Percentiles rank a stretch among this genome's conserved stretches.
phyloP scores from a whole-genome alignment of 192 early-diverging fungal species.

The Backusella tarrabulga region DNA sequence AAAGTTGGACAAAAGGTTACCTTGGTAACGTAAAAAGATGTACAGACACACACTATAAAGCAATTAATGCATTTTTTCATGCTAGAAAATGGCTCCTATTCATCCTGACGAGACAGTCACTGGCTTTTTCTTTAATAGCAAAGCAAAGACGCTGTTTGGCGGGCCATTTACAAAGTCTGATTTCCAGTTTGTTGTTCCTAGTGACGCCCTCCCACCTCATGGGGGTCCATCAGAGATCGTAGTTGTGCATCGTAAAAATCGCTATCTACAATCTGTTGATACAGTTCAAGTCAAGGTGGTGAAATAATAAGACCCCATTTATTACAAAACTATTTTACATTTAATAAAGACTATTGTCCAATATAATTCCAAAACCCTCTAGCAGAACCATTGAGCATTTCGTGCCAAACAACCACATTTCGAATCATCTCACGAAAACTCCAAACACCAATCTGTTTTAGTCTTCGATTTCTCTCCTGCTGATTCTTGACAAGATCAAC shows the following conservation, averaged over 20 bases:
- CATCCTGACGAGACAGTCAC: neutral
- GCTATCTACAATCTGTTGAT: slow-evolving; percentile 11
- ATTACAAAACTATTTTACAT: neutral
- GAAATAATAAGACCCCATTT: neutral
- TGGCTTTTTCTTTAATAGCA: neutral
- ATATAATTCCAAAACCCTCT: slow-evolving; percentile 62
- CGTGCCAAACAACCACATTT: slow-evolving; percentile 67
- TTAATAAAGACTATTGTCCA: neutral
- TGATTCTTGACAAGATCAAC: slow-evolving; percentile 76
- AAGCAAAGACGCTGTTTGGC: neutral
- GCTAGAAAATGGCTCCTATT: neutral
- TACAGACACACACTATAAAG: neutral
- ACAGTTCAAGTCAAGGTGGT: slow-evolving; percentile 1
- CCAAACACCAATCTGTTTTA: slow-evolving; percentile 92
- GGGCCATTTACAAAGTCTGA: neutral
- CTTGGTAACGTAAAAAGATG: neutral
- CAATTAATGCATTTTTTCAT: neutral
- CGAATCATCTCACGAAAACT: slow-evolving; percentile 72
- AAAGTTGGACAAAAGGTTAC: neutral
- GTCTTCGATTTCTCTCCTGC: slow-evolving; percentile 71
- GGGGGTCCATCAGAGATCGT: neutral
- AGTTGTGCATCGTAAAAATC: neutral
- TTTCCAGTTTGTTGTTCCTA: slow-evolving; percentile 9
- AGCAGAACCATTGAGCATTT: slow-evolving; percentile 65
- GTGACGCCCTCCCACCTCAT: neutral